Percentiles rank a stretch among this genome's conserved stretches.
phyloP scores from a whole-genome alignment of 306 rosid genomes.

The Biancaea sappan region DNA sequence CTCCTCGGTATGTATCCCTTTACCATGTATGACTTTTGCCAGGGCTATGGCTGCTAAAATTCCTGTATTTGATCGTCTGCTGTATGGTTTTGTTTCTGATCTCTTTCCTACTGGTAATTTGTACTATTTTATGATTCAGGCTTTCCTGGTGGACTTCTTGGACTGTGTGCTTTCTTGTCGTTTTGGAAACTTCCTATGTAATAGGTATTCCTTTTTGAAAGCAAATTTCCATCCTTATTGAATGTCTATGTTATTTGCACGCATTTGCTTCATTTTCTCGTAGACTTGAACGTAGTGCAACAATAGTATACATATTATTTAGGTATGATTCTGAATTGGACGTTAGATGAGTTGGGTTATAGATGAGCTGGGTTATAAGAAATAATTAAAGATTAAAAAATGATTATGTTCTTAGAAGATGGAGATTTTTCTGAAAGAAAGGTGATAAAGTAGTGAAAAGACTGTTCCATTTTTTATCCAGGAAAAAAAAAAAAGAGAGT shows the following conservation, averaged over 20 bases:
- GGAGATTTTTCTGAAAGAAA: slow-evolving; percentile 11
- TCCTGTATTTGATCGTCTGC: slow-evolving; percentile 17
- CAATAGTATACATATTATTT: not conserved
- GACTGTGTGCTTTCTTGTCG: slow-evolving; percentile 89
- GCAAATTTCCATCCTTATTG: slow-evolving; percentile 12
- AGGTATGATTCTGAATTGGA: not conserved
- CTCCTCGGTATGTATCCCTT: slow-evolving; percentile 70
- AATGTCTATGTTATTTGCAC: slow-evolving; percentile 29
- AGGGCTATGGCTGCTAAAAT: not conserved
- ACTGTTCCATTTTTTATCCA: slow-evolving; percentile 4
- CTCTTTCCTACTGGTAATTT: slow-evolving; percentile 1
- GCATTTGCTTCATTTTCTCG: slow-evolving; percentile 23
- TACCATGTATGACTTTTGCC: not conserved
- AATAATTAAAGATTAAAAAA: slow-evolving; percentile 18
- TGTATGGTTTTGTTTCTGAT: not conserved
- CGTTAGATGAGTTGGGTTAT: slow-evolving; percentile 26
- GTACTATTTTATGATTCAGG: slow-evolving; percentile 51
- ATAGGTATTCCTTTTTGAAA: slow-evolving; percentile 62
- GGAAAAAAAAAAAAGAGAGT: not conserved
- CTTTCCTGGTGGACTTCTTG: slow-evolving; percentile 87
- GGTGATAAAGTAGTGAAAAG: not conserved
- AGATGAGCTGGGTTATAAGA: slow-evolving; percentile 28
- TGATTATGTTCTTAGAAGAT: slow-evolving; percentile 14
- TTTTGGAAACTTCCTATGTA: slow-evolving; percentile 92
- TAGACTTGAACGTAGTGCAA: slow-evolving; percentile 18